Evolutionary conservation across 2,329 filamentous ascomycete genomes (phyloP).

Genomic region (Ceratocystis huliohia): DNA sequence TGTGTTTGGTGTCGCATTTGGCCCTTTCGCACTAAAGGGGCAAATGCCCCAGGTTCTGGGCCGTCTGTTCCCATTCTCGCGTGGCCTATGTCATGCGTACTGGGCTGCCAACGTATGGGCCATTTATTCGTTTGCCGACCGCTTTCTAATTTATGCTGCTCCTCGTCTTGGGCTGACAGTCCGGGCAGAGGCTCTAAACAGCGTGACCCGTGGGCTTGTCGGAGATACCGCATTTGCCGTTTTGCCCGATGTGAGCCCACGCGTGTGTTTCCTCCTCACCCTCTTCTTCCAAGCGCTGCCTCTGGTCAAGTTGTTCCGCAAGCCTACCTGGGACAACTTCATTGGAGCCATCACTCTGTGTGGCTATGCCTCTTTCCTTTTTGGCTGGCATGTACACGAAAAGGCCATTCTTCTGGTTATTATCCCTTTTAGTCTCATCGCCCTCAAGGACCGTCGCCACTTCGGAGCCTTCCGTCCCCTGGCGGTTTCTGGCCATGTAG

Average conservation of each 20-base stretch:
- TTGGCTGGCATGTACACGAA: slow-evolving; percentile 97
- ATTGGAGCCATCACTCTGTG: slow-evolving; percentile 82
- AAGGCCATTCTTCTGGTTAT: slow-evolving; percentile 92
- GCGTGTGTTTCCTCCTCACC: slow-evolving; percentile 69
- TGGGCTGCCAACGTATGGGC: slow-evolving; percentile 98
- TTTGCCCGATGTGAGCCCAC: slow-evolving; percentile 71
- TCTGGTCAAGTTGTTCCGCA: slow-evolving; percentile 67
- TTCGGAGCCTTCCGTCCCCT: slow-evolving; percentile 84
- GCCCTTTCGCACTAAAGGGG: slow-evolving; percentile 68
- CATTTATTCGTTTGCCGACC: slow-evolving; percentile 82
- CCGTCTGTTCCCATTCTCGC: slow-evolving; percentile 83
- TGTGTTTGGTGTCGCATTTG: slow-evolving; percentile 72
- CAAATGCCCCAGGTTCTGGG: slow-evolving; percentile 76
- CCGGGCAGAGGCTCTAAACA: slow-evolving; percentile 62
- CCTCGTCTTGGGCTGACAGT: slow-evolving; percentile 66
- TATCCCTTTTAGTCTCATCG: slow-evolving; percentile 86
- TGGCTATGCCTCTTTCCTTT: slow-evolving; percentile 90
- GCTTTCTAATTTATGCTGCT: slow-evolving; percentile 72
- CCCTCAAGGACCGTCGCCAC: slow-evolving; percentile 77
- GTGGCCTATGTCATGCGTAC: slow-evolving; percentile 91
- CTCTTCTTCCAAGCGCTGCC: slow-evolving; percentile 69
- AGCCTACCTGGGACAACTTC: slow-evolving; percentile 78
- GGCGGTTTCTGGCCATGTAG: slow-evolving; percentile 87
- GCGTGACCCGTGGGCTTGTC: slow-evolving; percentile 83
- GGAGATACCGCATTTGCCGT: slow-evolving; percentile 92